Evolutionary conservation across 768 basidiomycete species (phyloP), one percentile per base, ranked within the genome.

Genomic region (Tephrocybe sp.): DNA sequence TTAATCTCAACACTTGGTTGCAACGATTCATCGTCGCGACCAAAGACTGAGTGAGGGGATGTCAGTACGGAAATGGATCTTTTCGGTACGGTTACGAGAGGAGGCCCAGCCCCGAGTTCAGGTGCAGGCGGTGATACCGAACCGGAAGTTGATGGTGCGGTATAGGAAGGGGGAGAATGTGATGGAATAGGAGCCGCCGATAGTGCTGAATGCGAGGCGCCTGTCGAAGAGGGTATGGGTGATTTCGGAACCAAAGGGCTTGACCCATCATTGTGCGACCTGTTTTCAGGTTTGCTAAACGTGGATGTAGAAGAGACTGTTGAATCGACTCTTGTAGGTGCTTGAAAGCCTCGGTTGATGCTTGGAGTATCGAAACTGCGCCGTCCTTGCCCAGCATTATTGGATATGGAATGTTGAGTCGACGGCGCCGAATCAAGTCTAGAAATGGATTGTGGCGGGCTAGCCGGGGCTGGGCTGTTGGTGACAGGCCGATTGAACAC

Each of bases 11-110:
- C 10, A 18, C 36, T 37, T 12, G 34, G 47, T 16, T 27, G 44
- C 1, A 34, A 21, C 25, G 45, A 21, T 19, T 50, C 51, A 21
- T 59, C 57, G 16, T 53, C 52, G 11, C 44, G 42, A 22, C 49
- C 47, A 25, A 50, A 42, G 23, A 59, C 48, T 12, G 66, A 66
- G 54, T 63, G 59, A 1, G 67, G 65, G 5, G 74, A 77, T 27
- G 72, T 69, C 45, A 73, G 50, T 38, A 69, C 41, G 1, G 66
- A 65, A 22, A 39, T n/a, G 19, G 41, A 46, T 30, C 49, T 43
- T 31, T 33, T 43, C 4, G 33, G 47, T 9, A 52, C 38, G 15
- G 47, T 45, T 1, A 37, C 33, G 22, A 49, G 42, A 21, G 51
- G 36, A 22, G 55, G 47, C 13, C 44, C 55, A 18, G 38, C 12